Percentiles rank a stretch among this genome's conserved stretches.
phyloP scores from a whole-genome alignment of 306 rosid genomes.

The Gynostemma pentaphyllum region DNA sequence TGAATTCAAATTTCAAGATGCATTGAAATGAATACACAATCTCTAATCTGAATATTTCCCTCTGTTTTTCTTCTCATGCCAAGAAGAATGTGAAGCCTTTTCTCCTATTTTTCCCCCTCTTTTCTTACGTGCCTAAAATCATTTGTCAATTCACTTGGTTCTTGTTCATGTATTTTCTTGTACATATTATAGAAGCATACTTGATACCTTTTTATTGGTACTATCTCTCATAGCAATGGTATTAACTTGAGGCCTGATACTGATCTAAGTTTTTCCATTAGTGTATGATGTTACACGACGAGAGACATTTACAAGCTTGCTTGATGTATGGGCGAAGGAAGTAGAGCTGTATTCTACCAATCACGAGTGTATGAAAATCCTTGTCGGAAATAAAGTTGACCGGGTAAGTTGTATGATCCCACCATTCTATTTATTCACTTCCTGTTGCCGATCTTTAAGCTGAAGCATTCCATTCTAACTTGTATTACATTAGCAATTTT shows the following conservation, averaged over 20 bases:
- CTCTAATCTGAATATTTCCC: background rate
- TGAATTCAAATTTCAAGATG: no score
- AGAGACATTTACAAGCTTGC: conserved; percentile 67
- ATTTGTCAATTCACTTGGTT: background rate
- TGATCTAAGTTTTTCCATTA: conserved; percentile 5
- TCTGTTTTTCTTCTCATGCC: background rate
- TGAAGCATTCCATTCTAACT: background rate
- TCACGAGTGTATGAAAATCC: conserved; percentile 59
- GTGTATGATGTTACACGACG: conserved; percentile 88
- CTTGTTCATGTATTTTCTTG: background rate
- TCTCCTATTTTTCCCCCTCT: background rate
- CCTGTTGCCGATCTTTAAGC: background rate
- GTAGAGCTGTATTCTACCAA: conserved; percentile 58
- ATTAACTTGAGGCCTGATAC: background rate
- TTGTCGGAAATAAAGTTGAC: conserved; percentile 90
- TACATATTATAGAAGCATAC: background rate
- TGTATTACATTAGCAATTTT: background rate
- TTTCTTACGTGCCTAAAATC: background rate
- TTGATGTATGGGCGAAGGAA: conserved; percentile 72
- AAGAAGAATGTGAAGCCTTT: background rate
- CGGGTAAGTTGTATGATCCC: conserved; percentile 32
- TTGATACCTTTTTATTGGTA: background rate
- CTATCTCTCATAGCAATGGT: background rate
- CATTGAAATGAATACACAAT: background rate
- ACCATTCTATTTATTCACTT: background rate